Evolutionary conservation across 257 asterid genomes (phyloP).

Genomic region (Solanum sejunctum): DNA sequence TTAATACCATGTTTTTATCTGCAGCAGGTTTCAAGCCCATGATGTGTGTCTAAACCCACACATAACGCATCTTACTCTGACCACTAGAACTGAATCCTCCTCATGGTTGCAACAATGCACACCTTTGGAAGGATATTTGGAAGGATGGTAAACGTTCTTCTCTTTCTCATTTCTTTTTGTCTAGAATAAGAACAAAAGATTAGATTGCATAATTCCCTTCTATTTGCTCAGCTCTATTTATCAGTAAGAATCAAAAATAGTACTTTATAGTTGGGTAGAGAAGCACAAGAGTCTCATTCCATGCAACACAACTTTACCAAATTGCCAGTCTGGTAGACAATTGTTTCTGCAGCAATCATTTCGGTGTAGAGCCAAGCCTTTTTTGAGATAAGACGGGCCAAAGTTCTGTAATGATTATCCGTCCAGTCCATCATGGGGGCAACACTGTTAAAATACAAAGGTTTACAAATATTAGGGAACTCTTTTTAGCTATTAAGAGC

Average conservation of each 20-base stretch:
- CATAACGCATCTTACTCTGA: background rate
- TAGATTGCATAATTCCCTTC: background rate
- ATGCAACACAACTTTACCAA: conserved; percentile 35
- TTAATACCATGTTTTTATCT: background rate
- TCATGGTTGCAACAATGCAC: background rate
- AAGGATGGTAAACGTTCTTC: background rate
- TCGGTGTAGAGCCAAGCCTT: conserved; percentile 91
- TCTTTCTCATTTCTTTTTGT: background rate
- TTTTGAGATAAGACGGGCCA: conserved; percentile 78
- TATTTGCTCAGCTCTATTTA: background rate
- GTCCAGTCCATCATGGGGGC: conserved; percentile 99
- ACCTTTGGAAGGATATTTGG: background rate
- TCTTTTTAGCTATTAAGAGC: background rate
- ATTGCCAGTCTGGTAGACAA: conserved; percentile 69
- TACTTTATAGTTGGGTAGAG: background rate
- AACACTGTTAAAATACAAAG: conserved; percentile 32
- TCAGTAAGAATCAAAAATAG: background rate
- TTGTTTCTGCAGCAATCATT: conserved; percentile 98
- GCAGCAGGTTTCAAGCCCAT: background rate
- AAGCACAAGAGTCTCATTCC: background rate
- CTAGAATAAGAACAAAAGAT: background rate
- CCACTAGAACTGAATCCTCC: background rate
- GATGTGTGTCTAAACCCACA: background rate
- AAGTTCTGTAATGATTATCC: conserved; percentile 78
- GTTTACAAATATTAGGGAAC: background rate